Evolutionary conservation across 352 stramenopile genomes (phyloP).

Genomic region (Phytophthora melonis): DNA sequence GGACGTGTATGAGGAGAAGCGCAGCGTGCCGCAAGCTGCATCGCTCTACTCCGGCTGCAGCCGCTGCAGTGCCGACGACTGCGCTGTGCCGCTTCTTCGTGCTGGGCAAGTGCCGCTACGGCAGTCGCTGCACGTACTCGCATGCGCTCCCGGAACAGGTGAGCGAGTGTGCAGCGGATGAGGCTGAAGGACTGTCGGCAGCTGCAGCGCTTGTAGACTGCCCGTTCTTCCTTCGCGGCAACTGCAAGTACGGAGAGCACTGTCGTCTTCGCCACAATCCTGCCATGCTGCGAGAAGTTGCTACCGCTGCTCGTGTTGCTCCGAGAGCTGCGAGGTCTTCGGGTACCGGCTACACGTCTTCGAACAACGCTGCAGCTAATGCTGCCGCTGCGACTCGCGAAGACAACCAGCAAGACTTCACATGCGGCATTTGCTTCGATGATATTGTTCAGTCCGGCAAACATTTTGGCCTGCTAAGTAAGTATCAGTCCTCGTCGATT

Average conservation of each 20-base stretch:
- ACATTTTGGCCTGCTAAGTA: conserved; percentile 82
- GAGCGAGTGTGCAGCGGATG: conserved; percentile 41
- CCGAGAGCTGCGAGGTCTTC: neutral
- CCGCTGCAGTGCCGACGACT: conserved; percentile 30
- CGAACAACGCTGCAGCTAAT: conserved; percentile 4
- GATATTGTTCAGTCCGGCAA: conserved; percentile 82
- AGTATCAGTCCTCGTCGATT: conserved; percentile 12
- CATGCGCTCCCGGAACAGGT: conserved; percentile 51
- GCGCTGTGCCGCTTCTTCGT: conserved; percentile 82
- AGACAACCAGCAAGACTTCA: conserved; percentile 59
- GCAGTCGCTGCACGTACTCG: conserved; percentile 80
- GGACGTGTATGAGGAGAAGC: conserved; percentile 31
- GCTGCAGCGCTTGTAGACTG: conserved; percentile 77
- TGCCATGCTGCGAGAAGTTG: conserved; percentile 14
- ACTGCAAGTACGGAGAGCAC: conserved; percentile 79
- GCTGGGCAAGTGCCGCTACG: conserved; percentile 77
- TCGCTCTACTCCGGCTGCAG: neutral
- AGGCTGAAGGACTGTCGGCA: conserved; percentile 48
- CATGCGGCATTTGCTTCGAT: conserved; percentile 86
- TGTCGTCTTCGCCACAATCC: conserved; percentile 69
- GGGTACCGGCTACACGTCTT: neutral
- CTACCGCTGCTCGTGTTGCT: neutral
- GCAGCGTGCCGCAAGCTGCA: neutral
- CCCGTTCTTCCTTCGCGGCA: conserved; percentile 76
- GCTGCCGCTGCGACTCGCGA: neutral